Evolutionary conservation across 2,329 filamentous ascomycete genomes (phyloP), one percentile per base, ranked within the genome.

Genomic region (Paecilomyces fulvus): DNA sequence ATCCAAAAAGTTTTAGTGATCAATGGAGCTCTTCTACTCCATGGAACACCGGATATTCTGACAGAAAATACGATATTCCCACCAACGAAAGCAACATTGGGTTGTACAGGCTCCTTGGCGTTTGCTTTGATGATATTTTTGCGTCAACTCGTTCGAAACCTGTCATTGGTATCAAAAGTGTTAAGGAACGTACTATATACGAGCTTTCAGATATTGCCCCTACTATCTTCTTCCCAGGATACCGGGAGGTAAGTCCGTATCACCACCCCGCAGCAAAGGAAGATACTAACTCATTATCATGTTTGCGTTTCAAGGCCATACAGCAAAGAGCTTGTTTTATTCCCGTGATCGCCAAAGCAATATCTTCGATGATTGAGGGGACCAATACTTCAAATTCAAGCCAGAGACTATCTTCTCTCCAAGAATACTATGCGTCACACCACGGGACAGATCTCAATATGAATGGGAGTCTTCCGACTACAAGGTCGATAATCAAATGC

Each of bases 301-400:
- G 2, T 49, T 23, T 12, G 5, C 12, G 37, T 51, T 43, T 17
- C 7, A 43, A 75, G 73, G 67, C 64, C 31, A 68, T 75, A 56
- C 66, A 64, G 33, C 69, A 74, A 59, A 64, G 73, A 31, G 65
- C 64, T 9, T 62, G 63, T 6, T 65, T 73, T 7, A 67, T 75
- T 3, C 65, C 70, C 1, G 64, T 67, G 4, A 64, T 75, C 14
- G 62, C 67, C 1, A 73, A 70, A 58, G 68, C 72, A 5, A 59
- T 75, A 25, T 57, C 61, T 3, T 67, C 64, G 1, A 64, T 75
- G 50, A 46, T 75, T 11, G 60, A 64, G 12, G 59, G 55, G 14
- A 63, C 62, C n/a, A 51, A 56, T 0, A 62, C 63, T 9, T 31
- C 53, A n/a, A 30, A 9, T 1, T 49, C 65, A 2, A 59, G 58